phyloP scores from a whole-genome alignment of 2,329 filamentous ascomycete genomes.

The Penicillium sp. region DNA sequence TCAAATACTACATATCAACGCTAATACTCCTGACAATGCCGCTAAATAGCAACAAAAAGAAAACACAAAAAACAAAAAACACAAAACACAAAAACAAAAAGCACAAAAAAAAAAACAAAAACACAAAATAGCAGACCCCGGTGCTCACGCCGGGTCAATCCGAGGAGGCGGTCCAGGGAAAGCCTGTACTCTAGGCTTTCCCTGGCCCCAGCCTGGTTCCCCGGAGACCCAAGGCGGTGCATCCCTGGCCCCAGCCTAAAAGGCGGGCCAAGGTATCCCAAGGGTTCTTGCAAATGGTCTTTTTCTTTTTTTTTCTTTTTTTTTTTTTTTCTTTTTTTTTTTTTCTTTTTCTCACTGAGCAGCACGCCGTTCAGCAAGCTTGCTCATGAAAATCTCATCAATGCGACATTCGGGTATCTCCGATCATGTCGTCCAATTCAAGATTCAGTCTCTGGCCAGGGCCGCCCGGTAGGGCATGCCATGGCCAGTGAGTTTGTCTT shows the following conservation, averaged over 20 bases:
- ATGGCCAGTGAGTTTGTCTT: no score
- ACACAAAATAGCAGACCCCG: background rate
- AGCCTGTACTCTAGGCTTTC: no score
- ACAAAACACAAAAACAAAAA: background rate
- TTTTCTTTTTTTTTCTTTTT: background rate
- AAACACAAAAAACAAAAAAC: background rate
- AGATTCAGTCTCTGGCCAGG: no score
- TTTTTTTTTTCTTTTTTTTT: background rate
- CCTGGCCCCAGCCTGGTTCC: no score
- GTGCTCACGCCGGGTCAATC: no score
- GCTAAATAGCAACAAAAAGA: background rate
- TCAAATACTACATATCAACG: background rate
- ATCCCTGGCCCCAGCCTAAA: background rate
- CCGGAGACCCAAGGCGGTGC: no score
- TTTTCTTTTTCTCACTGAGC: no score
- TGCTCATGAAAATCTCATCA: background rate
- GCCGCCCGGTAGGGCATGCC: no score
- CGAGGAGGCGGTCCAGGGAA: no score
- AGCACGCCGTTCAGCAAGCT: background rate
- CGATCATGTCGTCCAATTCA: no score
- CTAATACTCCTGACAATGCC: background rate
- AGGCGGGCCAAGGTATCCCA: background rate
- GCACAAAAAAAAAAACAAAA: background rate
- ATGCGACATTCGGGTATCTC: no score
- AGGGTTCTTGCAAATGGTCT: background rate